Conservation (phyloP, 495 filamentous ascomycete species). For the Penicillium waksmanii region DNA sequence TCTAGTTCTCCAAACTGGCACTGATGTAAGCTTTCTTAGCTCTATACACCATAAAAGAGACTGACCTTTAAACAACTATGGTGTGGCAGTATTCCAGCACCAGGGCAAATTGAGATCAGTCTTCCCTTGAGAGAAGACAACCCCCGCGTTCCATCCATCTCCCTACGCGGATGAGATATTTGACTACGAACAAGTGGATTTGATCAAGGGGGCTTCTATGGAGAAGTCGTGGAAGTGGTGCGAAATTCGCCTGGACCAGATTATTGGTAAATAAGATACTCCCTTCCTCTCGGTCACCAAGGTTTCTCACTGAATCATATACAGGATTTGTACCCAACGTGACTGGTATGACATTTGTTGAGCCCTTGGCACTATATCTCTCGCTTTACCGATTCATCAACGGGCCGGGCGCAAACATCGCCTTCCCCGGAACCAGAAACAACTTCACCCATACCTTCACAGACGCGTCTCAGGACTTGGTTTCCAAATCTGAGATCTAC, state of each 20-base stretch:
- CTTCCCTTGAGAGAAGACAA: slow-evolving; percentile 39
- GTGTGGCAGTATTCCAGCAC: too few species aligned
- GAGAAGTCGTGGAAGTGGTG: slow-evolving; percentile 48
- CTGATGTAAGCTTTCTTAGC: slow-evolving; percentile 28
- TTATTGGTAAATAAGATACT: too few species aligned
- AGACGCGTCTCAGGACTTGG: slow-evolving; percentile 44
- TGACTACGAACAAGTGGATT: slow-evolving; percentile 51
- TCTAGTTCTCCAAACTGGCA: slow-evolving; percentile 46
- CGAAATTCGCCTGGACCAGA: slow-evolving; percentile 45
- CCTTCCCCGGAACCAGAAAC: slow-evolving; percentile 40
- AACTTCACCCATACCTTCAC: slow-evolving; percentile 29
- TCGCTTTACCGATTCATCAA: slow-evolving; percentile 37
- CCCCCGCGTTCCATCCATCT: slow-evolving; percentile 45
- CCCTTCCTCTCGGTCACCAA: neutral
- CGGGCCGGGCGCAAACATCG: slow-evolving; percentile 29
- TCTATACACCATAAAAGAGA: too few species aligned
- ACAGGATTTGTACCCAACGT: too few species aligned
- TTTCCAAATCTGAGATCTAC: slow-evolving; percentile 45
- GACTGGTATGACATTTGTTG: too few species aligned
- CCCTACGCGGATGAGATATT: slow-evolving; percentile 47
- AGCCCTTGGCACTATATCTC: slow-evolving; percentile 32
- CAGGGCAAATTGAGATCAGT: neutral
- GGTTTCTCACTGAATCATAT: slow-evolving; percentile 32
- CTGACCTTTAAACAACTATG: too few species aligned
- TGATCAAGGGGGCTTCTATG: slow-evolving; percentile 34